Conservation (phyloP, 192 early-diverging fungal species). For the Coemansia sp. region DNA sequence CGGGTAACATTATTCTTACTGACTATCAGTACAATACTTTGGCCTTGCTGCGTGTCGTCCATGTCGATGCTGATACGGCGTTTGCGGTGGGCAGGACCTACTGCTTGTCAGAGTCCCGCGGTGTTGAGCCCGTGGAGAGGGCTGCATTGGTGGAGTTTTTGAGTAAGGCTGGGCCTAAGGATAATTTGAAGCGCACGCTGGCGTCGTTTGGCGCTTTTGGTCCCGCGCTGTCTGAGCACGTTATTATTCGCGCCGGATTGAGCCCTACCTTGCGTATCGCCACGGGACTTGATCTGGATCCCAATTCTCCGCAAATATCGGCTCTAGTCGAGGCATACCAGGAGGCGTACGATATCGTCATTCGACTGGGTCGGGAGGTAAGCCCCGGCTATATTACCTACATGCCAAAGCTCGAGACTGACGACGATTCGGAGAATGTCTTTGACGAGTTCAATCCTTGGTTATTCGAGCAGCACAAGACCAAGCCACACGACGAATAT, state of each 20-base stretch:
- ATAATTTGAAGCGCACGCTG: slow-evolving; percentile 69
- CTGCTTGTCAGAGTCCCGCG: slow-evolving; percentile 27
- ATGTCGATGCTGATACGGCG: slow-evolving; percentile 70
- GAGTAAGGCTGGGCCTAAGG: slow-evolving; percentile 63
- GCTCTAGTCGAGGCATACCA: slow-evolving; percentile 67
- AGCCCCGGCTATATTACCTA: slow-evolving; percentile 47
- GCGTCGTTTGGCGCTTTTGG: slow-evolving; percentile 72
- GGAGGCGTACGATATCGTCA: slow-evolving; percentile 75
- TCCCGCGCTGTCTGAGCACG: slow-evolving; percentile 86
- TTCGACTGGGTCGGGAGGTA: slow-evolving; percentile 54
- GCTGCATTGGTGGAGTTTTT: slow-evolving; percentile 62
- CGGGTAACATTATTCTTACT: slow-evolving; percentile 96
- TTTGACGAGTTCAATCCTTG: slow-evolving; percentile 75
- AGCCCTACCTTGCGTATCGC: slow-evolving; percentile 65
- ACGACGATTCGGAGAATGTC: slow-evolving; percentile 19
- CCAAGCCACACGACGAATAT: slow-evolving; percentile 63
- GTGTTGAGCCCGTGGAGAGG: slow-evolving; percentile 63
- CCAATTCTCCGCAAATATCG: slow-evolving; percentile 63
- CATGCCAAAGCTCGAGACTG: slow-evolving; percentile 4
- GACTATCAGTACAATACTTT: slow-evolving; percentile 86
- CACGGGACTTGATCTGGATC: slow-evolving; percentile 61
- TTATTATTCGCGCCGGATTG: slow-evolving; percentile 68
- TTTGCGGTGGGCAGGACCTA: slow-evolving; percentile 90
- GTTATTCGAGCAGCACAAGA: slow-evolving; percentile 67
- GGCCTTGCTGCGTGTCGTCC: slow-evolving; percentile 85